Base-by-base conservation (phyloP, 345 rosid genomes). In the Pistacia integerrima region DNA sequence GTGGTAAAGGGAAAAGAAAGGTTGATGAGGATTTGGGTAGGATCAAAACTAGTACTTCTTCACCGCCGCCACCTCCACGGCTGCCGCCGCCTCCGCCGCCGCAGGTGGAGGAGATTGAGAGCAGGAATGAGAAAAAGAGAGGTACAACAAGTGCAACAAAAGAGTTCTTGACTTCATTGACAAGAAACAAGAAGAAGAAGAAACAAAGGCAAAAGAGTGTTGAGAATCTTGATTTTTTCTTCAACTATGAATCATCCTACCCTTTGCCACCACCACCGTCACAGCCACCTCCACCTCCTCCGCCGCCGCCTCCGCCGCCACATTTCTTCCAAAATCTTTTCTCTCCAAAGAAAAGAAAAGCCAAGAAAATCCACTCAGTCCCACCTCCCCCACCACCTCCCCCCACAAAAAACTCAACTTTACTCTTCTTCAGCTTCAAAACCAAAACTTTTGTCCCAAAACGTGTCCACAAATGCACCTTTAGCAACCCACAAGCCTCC, bases 201-300 rank as follows among this genome's bases (percentile, higher is more conserved):
- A 87, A 87, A 70, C 97, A 85, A 66, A 77, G 97, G 64, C 97
- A 94, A 83, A 90, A 86, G 79, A 94, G 98, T 81, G 87, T 89
- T 30, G 98, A 94, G 74, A 90, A 89, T 68, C 93, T 94, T 11
- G 97, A 87, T 36, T 69, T 80, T 74, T 87, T 94, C 72, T 87
- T 94, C 74, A 73, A 83, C 58, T 83, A 82, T 12, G 76, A 83
- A 65, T 49, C 85, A 8, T 30, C 82, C 20, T 66, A 71, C 41
- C 13, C 68, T 38, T 38, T 28, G 20, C 64, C 82, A 0, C 65
- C 83, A 3, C 62, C 75, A 3, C 63, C 86, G 3, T 82, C 77
- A 3, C 72, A 78, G 1, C 81, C 87, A 0, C 82, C 85, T 0
- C 85, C 86, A 0, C 90, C 88, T 0, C 91, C 87, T 1, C 88